Percentiles rank a stretch among this genome's conserved stretches.
Conservation (phyloP, 2,329 filamentous ascomycete species). For the Scedosporium boydii region DNA sequence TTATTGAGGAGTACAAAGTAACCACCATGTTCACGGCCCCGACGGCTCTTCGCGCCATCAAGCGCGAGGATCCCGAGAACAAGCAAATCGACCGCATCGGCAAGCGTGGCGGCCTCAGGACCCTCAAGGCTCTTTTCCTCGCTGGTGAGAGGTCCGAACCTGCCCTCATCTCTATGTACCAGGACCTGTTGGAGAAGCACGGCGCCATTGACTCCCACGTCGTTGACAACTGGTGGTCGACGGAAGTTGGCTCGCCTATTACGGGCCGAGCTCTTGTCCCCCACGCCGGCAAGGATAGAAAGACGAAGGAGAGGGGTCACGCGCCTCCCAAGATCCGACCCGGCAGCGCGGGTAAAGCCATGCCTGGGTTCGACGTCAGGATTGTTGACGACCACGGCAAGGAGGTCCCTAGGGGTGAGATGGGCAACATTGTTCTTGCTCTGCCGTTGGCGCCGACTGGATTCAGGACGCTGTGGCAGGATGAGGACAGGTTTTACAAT, state of each 20-base stretch:
- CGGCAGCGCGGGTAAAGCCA: slow-evolving; percentile 80
- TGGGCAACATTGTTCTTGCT: slow-evolving; percentile 86
- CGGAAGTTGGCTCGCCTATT: slow-evolving; percentile 49
- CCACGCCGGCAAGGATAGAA: slow-evolving; percentile 45
- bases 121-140: slow-evolving; percentile 67
- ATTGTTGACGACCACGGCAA: slow-evolving; percentile 73
- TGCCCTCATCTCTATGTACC: slow-evolving; percentile 72
- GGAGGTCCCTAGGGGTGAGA: slow-evolving; percentile 59
- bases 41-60: slow-evolving; percentile 77
- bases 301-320: slow-evolving; percentile 27
- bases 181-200: slow-evolving; percentile 58
- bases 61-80: slow-evolving; percentile 74
- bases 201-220: slow-evolving; percentile 51
- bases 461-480: slow-evolving; percentile 77
- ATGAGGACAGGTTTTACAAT: slow-evolving; percentile 76
- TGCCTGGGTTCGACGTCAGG: slow-evolving; percentile 84
- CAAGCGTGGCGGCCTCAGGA: slow-evolving; percentile 58
- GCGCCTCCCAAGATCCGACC: slow-evolving; percentile 51
- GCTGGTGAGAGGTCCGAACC: slow-evolving; percentile 87
- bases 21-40: slow-evolving; percentile 81
- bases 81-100: slow-evolving; percentile 54
- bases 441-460: slow-evolving; percentile 78
- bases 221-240: slow-evolving; percentile 54
- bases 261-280: slow-evolving; percentile 47
- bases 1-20: slow-evolving; percentile 76